Evolutionary conservation across 192 early-diverging fungal genomes (phyloP), one percentile per base, ranked within the genome.

Genomic region (Backusella tuberculispora): DNA sequence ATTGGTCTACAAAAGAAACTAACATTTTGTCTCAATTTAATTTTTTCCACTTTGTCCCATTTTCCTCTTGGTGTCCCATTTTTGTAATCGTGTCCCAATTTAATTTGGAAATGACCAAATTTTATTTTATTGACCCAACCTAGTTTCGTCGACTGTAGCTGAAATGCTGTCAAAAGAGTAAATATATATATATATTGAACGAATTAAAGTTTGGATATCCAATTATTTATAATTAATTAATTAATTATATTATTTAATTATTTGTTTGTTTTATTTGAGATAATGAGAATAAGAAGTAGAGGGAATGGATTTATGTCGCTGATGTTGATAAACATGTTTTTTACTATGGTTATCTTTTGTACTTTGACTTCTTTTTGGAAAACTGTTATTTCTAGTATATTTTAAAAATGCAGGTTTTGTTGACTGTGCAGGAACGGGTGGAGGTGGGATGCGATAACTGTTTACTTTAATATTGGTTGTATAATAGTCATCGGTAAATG

Each of bases 391-490:
- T 17, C 71, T 56, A 3, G 71, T 19, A 45, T 73, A 73, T 42
- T 63, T 60, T 46, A 63, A 63, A 37, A 65, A 73, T 15, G 42
- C 43, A 43, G 72, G 72, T 46, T 73, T 73, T 37, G 63, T 73
- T 64, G 40, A 44, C 44, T 73, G 72, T 44, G 41, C 8, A 38
- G 72, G 72, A 5, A 73, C 72, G 12, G 63, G 63, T 7, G 72
- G 72, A 34, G 72, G 72, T 65, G 72, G 72, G 12, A 73, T 73
- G 26, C 10, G 64, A 14, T 73, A 34, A 10, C 38, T 60, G 44
- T 73, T 73, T 42, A 43, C 42, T 29, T 73, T 42, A 34, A 19
- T 44, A 47, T 73, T 73, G 43, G 44, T 69, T 69, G 24, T 42
- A 40, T 34, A n/a, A 19, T 38, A 66, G 8, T 66, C 64, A 66